A percentile compares a stretch with the other conserved stretches of the same genome.
phyloP scores from a whole-genome alignment of 306 rosid genomes.

The Dicorynia guianensis region DNA sequence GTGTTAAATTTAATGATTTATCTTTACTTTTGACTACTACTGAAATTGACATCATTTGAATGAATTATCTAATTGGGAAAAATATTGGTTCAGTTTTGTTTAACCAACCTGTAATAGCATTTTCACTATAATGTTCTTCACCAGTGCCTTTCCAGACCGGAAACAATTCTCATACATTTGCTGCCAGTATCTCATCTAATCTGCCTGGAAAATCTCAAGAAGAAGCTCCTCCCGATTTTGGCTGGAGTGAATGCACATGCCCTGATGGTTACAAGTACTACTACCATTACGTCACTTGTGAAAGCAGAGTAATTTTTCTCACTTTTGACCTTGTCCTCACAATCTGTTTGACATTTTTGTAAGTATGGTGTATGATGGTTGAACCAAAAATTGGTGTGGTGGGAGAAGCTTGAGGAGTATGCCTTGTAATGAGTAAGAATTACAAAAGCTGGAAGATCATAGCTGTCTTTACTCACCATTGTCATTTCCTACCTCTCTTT shows the following conservation, averaged over 20 bases:
- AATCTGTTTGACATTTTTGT: conserved; percentile 35
- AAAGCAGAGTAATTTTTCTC: conserved; percentile 75
- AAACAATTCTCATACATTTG: conserved; percentile 50
- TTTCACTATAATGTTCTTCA: conserved; percentile 36
- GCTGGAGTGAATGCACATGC: conserved; percentile 92
- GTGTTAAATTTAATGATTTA: not conserved
- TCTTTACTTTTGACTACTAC: not conserved
- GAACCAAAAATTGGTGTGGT: conserved; percentile 58
- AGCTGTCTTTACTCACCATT: conserved; percentile 44
- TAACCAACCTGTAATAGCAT: conserved; percentile 25
- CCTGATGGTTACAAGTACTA: conserved; percentile 87
- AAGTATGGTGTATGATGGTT: conserved; percentile 34
- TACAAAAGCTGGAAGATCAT: conserved; percentile 53
- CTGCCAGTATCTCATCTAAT: conserved; percentile 45
- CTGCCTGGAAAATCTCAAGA: conserved; percentile 48
- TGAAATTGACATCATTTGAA: not conserved
- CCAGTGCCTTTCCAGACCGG: conserved; percentile 54
- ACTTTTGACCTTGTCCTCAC: conserved; percentile 40
- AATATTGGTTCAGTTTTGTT: conserved; percentile 39
- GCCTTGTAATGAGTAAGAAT: conserved; percentile 60
- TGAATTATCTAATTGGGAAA: conserved; percentile 29
- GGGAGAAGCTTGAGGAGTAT: conserved; percentile 91
- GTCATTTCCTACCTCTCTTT: conserved; percentile 48
- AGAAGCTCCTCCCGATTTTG: conserved; percentile 67
- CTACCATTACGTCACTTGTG: conserved; percentile 76